Evolutionary conservation across 805 yeast species (phyloP).

Genomic region (Spathaspora arborariae): DNA sequence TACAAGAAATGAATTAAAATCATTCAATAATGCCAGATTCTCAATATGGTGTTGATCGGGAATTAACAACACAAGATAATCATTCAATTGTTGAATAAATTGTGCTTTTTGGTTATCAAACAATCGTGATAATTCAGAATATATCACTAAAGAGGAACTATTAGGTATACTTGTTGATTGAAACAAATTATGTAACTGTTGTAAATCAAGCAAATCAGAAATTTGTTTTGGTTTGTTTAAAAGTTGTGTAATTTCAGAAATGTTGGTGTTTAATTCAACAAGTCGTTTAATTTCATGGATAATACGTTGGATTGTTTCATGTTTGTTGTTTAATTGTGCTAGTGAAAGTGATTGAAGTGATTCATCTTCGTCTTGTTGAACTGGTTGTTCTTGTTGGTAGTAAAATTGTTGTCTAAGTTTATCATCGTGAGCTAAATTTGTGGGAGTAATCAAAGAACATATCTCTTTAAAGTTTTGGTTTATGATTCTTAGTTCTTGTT

Average conservation of each 20-base stretch:
- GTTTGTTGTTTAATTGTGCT: constrained; percentile 10
- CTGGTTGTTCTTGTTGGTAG: neutral
- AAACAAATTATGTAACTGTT: constrained; percentile 7
- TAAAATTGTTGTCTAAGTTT: constrained; percentile 2
- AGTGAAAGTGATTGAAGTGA: constrained; percentile 6
- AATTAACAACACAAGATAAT: constrained; percentile 14
- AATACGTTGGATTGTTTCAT: constrained; percentile 9
- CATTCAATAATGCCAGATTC: constrained; percentile 5
- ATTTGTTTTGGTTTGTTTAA: constrained; percentile 5
- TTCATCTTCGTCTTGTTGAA: neutral
- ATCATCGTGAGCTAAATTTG: constrained; percentile 1
- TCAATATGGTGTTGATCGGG: constrained; percentile 17
- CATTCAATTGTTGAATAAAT: constrained; percentile 13
- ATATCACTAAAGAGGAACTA: constrained; percentile 4
- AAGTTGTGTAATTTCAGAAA: constrained; percentile 6
- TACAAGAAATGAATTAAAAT: constrained; percentile 9
- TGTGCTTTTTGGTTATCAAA: constrained; percentile 3
- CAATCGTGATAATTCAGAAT: constrained; percentile 4
- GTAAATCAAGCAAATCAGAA: constrained; percentile 9
- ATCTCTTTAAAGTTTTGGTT: neutral
- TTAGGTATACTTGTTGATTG: neutral
- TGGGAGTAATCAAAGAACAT: neutral
- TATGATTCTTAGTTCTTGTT: neutral
- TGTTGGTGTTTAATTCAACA: neutral
- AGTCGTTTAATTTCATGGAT: constrained; percentile 14